Evolutionary conservation across 768 basidiomycete genomes (phyloP), one percentile per base, ranked within the genome.

Genomic region (Hygrocybe punicea): DNA sequence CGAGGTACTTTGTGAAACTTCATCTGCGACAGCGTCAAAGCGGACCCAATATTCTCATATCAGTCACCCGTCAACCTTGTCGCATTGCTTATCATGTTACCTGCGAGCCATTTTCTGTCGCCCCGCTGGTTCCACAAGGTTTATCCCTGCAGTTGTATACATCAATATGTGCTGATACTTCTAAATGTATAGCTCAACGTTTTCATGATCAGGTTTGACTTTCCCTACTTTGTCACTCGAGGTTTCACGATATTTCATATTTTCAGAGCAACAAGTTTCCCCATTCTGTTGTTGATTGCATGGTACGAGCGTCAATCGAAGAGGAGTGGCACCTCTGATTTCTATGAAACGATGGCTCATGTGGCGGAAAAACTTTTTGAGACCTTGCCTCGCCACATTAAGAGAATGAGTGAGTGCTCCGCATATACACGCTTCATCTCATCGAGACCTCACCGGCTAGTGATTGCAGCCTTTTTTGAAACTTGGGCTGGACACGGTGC

Each of bases 51-150:
- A 11, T 98, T 97, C 69, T 93, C 91, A 21, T 98, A 98, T 68
- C 92, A 94, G 65, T 89, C 96, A 1, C 97, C 97, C 0, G 73
- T 98, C 65, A 99, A 98, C 69, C 71, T 98, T 6, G 58, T 95
- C 42, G 97, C 96, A 0, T 75, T 98, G 13, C 84, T 84, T 51
- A 76, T 96, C 60, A 88, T 99, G 81, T 77, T 94, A 59, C 94
- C 97, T 2, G 79, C 89, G 19, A 90, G 87, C 61, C 94, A 90
- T 68, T 72, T 93, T 51, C 77, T 97, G n/a, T 81, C 81, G 6
- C 93, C 94, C n/a, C 80, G 96, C 53, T 98, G 93, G 93, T 98
- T 98, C 68, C 96, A 98, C 69, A 98, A 98, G 77, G 90, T 89
- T 65, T 53, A 67, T 60, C n/a, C 13, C 29, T 25, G 4, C 16